Evolutionary conservation across 2,329 filamentous ascomycete genomes (phyloP).

Genomic region (Pestalotiopsis sp.): DNA sequence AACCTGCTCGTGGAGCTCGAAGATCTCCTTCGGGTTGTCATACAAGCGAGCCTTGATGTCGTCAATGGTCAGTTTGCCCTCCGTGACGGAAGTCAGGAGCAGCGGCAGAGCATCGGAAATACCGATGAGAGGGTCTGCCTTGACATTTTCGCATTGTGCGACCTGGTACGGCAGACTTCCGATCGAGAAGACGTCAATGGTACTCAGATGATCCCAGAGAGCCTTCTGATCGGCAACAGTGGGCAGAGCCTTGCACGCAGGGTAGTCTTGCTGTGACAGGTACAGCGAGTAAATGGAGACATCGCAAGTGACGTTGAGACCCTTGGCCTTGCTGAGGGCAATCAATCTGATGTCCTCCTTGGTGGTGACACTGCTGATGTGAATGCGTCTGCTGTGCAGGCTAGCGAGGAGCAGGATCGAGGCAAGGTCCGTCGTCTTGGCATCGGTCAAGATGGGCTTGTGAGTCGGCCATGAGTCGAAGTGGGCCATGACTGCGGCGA

Average conservation of each 20-base stretch:
- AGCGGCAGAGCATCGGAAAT: constrained; percentile 75
- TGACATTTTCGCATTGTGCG: constrained; percentile 53
- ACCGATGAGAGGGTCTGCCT: constrained; percentile 62
- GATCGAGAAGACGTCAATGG: constrained; percentile 78
- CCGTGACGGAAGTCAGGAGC: constrained; percentile 73
- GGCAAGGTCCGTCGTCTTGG: constrained; percentile 78
- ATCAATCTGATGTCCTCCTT: constrained; percentile 80
- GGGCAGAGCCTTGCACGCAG: constrained; percentile 67
- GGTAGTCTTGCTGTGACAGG: constrained; percentile 71
- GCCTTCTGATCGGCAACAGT: constrained; percentile 69
- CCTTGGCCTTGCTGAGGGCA: constrained; percentile 77
- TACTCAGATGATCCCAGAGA: constrained; percentile 72
- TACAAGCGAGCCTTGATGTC: constrained; percentile 73
- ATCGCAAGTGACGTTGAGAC: constrained; percentile 80
- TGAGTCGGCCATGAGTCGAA: constrained; percentile 76
- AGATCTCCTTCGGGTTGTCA: constrained; percentile 79
- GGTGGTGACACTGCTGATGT: constrained; percentile 79
- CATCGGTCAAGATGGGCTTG: constrained; percentile 82
- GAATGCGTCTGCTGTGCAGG: constrained; percentile 76
- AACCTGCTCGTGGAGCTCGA: constrained; percentile 80
- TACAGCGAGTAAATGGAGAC: constrained; percentile 81
- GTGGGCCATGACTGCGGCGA: constrained; percentile 76
- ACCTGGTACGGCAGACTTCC: constrained; percentile 79
- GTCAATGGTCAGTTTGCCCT: constrained; percentile 72
- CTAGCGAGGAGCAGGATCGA: constrained; percentile 78